Evolutionary conservation across 345 rosid species (phyloP), one percentile per base, ranked within the genome.

Genomic region (Boechera divaricarpa): DNA sequence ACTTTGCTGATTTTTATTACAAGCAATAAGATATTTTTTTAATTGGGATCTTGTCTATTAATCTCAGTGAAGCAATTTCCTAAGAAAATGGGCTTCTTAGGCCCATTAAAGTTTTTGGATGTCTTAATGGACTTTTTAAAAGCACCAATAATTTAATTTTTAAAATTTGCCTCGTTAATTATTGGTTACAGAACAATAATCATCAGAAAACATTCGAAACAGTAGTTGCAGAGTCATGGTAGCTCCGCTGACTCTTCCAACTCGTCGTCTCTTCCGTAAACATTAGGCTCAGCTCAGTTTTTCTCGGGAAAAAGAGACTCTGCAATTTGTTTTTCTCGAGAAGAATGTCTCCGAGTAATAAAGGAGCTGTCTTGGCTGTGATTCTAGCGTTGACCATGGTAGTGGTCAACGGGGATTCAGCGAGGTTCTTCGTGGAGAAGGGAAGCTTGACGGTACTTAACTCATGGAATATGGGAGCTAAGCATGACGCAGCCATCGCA

Each of bases 341-440:
- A 60, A 57, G 18, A 71, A 73, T 78, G 82, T 87, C 54, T 58
- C 79, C 10, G 51, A 41, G 38, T 16, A 47, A 33, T 2, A 79
- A 59, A 49, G 68, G 60, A 44, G 12, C 69, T 0, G 26, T n/a
- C n/a, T 67, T 41, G 38, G 51, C 69, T 62, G 18, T 86, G 74
- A 21, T 85, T 57, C 66, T 87, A 38, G 44, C 74, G 55, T 74
- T 78, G 56, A 75, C 80, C 13, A 31, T 72, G 18, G 55, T 74
- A 15, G 11, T 41, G 3, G 35, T 55, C 35, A 76, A 70, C 77
- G 53, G 48, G 6, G 90, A 56, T 18, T 61, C 54, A 10, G 84
- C 82, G 18, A 87, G 84, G 64, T 94, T 92, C 80, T 84, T 92
- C 67, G 95, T 90, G 62, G 90, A 90, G 89, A 92, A 92, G 77